A percentile compares a stretch with the other conserved stretches of the same genome.
phyloP scores from a whole-genome alignment of 177 flowering plant species.

The Vitis hybrid region DNA sequence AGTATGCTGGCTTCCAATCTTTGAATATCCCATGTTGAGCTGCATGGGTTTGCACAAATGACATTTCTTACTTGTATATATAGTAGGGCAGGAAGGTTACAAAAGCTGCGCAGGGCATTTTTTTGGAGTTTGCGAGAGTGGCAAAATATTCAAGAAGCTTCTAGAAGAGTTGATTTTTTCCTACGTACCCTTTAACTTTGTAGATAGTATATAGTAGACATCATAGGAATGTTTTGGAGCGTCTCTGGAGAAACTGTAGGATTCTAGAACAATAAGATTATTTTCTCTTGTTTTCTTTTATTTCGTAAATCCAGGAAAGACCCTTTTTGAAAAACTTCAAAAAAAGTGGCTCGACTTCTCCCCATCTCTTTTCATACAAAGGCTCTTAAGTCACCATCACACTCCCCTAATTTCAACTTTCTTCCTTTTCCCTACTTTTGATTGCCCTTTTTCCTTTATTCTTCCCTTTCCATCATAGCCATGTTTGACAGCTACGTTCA shows the following conservation, averaged over 20 bases:
- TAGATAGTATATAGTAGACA: neutral
- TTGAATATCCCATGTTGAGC: too few species aligned
- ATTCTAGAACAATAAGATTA: too few species aligned
- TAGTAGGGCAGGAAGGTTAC: too few species aligned
- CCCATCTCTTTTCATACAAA: slow-evolving; percentile 9
- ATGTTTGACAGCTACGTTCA: slow-evolving; percentile 24
- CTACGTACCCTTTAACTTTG: neutral
- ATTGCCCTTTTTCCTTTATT: slow-evolving; percentile 8
- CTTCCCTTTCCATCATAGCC: slow-evolving; percentile 23
- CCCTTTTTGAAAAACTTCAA: slow-evolving; percentile 8
- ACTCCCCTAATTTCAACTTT: slow-evolving; percentile 12
- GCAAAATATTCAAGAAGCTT: too few species aligned
- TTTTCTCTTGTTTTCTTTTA: neutral
- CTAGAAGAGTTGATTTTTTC: too few species aligned
- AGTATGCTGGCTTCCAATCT: too few species aligned
- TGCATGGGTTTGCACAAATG: too few species aligned
- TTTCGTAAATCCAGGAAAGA: slow-evolving; percentile 12
- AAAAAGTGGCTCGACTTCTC: neutral
- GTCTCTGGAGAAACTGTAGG: too few species aligned
- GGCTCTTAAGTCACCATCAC: slow-evolving; percentile 18
- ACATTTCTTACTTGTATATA: too few species aligned
- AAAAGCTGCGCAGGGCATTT: too few species aligned
- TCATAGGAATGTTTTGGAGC: neutral
- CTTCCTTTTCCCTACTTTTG: slow-evolving; percentile 6
- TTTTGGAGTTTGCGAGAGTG: too few species aligned